Evolutionary conservation across 129 eudicot species (phyloP).

Genomic region (Escallonia herrerae): DNA sequence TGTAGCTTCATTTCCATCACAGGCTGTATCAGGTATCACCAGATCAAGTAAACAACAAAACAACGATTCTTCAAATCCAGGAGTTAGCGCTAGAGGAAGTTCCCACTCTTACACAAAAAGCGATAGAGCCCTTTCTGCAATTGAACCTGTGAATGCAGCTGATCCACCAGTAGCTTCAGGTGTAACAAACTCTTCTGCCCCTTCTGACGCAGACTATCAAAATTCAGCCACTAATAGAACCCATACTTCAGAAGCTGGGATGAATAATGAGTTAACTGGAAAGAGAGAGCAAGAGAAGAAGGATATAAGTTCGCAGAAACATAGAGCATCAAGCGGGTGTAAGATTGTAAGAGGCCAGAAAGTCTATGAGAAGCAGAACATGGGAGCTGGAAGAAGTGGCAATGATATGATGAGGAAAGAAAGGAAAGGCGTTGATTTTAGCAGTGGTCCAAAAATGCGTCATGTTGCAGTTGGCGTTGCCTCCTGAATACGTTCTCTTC

Average conservation of each 20-base stretch:
- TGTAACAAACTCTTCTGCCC: conserved; percentile 16
- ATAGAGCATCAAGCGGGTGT: conserved; percentile 9
- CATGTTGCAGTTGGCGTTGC: conserved; percentile 40
- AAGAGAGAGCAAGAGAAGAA: conserved; percentile 30
- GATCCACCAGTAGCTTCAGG: conserved; percentile 15
- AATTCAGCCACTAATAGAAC: conserved; percentile 26
- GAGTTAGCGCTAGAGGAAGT: conserved; percentile 11
- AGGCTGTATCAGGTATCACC: conserved; percentile 32
- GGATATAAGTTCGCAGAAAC: conserved; percentile 11
- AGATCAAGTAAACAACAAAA: conserved; percentile 28
- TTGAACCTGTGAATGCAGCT: conserved; percentile 1
- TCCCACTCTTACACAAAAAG: conserved; percentile 3
- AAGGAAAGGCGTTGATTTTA: conserved; percentile 10
- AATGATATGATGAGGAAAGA: conserved; percentile 22
- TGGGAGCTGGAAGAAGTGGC: conserved; percentile 3
- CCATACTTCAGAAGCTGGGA: conserved; percentile 16
- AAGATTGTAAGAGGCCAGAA: conserved; percentile 15
- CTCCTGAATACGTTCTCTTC: conserved; percentile 16
- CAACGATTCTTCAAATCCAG: conserved; percentile 14
- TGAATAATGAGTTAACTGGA: conserved; percentile 8
- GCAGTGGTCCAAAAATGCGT: conserved; percentile 24
- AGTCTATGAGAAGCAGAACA: conserved; percentile 18
- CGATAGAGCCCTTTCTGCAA: neutral
- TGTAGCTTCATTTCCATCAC: conserved; percentile 8
- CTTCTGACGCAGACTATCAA: conserved; percentile 26